A percentile compares a stretch with the other conserved stretches of the same genome.
phyloP scores from a whole-genome alignment of 129 eudicot genomes.

The Saussurea involucrata region DNA sequence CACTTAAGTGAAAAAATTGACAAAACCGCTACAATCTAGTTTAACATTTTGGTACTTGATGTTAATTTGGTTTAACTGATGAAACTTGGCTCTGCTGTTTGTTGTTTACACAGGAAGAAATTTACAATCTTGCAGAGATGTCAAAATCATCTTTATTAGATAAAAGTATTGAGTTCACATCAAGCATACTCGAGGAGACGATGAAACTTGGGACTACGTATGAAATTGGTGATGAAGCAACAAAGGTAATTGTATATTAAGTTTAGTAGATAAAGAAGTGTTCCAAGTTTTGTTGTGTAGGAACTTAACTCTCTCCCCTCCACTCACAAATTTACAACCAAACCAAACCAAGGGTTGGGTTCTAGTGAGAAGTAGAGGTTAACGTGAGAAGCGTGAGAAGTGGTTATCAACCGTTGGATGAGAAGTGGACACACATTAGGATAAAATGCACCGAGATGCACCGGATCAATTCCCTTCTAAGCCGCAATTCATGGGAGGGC shows the following conservation, averaged over 20 bases:
- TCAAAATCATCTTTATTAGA: not conserved
- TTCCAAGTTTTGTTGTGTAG: too few relatives aligned
- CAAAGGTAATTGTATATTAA: conserved; percentile 1
- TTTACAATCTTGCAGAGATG: not conserved
- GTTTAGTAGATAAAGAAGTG: not conserved
- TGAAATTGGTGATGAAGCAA: not conserved
- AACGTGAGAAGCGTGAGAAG: too few relatives aligned
- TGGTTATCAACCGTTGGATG: too few relatives aligned
- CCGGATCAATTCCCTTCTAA: too few relatives aligned
- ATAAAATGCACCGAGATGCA: too few relatives aligned
- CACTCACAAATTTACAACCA: not conserved
- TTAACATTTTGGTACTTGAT: not conserved
- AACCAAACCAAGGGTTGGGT: too few relatives aligned
- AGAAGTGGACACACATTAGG: too few relatives aligned
- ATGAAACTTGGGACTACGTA: not conserved
- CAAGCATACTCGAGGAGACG: not conserved
- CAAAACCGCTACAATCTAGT: not conserved
- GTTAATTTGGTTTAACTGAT: not conserved
- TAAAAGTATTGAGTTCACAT: not conserved
- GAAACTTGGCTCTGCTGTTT: not conserved
- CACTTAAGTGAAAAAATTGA: not conserved
- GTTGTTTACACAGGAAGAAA: not conserved
- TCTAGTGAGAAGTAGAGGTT: too few relatives aligned
- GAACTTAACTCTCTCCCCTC: not conserved
- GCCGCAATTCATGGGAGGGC: too few relatives aligned